A percentile compares a stretch with the other conserved stretches of the same genome.
phyloP scores from a whole-genome alignment of 345 rosid species.

The Citrus inodora region DNA sequence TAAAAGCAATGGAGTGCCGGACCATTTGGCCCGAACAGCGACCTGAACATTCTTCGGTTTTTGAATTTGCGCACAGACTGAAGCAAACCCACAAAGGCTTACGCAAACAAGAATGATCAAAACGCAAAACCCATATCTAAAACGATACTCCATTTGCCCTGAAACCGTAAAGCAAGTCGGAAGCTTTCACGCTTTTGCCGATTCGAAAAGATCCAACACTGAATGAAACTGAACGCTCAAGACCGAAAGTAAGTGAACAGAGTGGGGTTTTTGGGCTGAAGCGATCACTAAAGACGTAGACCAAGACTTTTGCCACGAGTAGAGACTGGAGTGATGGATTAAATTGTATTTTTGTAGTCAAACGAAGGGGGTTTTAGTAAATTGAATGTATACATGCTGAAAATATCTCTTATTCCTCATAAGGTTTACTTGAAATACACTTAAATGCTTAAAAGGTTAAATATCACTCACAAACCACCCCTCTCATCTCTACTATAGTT shows the following conservation, averaged over 20 bases:
- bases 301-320: slow-evolving; percentile 2
- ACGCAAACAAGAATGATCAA: slow-evolving; percentile 35
- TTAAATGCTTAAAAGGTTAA: no score
- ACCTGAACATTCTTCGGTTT: slow-evolving; percentile 82
- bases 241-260: background rate
- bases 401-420: no score
- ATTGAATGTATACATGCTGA: no score
- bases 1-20: no score
- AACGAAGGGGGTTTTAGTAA: background rate
- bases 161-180: background rate
- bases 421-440: no score
- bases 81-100: slow-evolving; percentile 26
- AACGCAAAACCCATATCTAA: slow-evolving; percentile 53
- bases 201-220: slow-evolving; percentile 20
- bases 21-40: no score
- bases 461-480: no score
- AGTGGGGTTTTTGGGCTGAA: background rate
- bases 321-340: background rate
- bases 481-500: no score
- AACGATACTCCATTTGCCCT: slow-evolving; percentile 35
- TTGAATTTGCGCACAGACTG: slow-evolving; percentile 53
- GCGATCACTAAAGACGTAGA: background rate
- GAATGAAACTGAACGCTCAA: background rate
- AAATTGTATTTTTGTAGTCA: background rate
- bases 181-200: background rate